Base-by-base conservation (phyloP, 768 basidiomycete genomes). In the Hemileccinum rubropunctum region DNA sequence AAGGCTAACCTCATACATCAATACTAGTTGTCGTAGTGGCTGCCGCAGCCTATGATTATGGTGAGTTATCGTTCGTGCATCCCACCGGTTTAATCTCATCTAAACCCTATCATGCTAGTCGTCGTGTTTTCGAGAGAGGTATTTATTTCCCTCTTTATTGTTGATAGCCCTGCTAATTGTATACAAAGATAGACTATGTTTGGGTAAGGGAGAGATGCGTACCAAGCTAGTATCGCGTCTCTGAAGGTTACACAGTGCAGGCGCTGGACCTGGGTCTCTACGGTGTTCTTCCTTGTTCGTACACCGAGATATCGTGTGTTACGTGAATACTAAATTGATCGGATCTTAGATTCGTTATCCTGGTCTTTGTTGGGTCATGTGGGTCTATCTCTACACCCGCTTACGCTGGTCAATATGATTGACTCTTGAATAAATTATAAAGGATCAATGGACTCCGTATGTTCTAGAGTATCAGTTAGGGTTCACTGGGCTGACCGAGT, bases 81-180 rank as follows among this genome's bases (percentile, higher is more conserved):
- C n/a, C n/a, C n/a, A n/a, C n/a, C n/a, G n/a, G n/a, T n/a, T n/a
- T n/a, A n/a, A n/a, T n/a, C n/a, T n/a, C n/a, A n/a, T n/a, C n/a
- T n/a, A n/a, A n/a, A n/a, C n/a, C n/a, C n/a, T n/a, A n/a, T n/a
- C n/a, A n/a, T n/a, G n/a, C n/a, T n/a, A n/a, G n/a, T n/a, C n/a
- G n/a, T n/a, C n/a, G n/a, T n/a, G n/a, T n/a, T 53, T 14, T 18
- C 48, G 4, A 40, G 28, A n/a, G 52, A 54, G 44, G 52, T 46
- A 41, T 15, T 37, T 9, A 17, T 20, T 12, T 33, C 15, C 8
- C 14, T 12, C 14, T 26, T 1, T 13, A 7, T 6, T 8, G 3
- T n/a, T n/a, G n/a, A n/a, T n/a, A n/a, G n/a, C n/a, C n/a, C n/a
- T n/a, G 12, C 14, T n/a, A 23, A 34, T 6, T 3, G 14, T 40